Evolutionary conservation across 495 filamentous ascomycete species (phyloP).

Genomic region (Podospora fimiseda): DNA sequence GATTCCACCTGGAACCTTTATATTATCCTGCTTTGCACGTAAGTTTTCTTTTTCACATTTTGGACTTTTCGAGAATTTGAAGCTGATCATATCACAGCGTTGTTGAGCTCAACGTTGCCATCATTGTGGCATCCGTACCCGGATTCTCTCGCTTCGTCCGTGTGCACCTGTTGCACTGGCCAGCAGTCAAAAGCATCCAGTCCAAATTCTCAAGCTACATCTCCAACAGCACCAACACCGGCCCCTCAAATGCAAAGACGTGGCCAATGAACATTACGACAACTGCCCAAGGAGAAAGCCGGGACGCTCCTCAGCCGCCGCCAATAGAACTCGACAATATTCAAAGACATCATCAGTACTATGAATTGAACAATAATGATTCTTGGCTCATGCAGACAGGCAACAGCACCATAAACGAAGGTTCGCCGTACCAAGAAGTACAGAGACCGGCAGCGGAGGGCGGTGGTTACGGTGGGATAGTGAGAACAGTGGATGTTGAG

Average conservation of each 20-base stretch:
- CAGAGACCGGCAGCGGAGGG: too few species aligned
- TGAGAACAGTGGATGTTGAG: too few species aligned
- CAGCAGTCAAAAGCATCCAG: not conserved
- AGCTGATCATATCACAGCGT: not conserved
- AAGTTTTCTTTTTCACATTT: not conserved
- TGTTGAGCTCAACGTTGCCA: not conserved
- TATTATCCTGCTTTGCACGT: not conserved
- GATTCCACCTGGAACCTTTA: not conserved
- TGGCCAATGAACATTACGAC: not conserved
- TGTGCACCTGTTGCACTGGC: not conserved
- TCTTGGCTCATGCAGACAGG: not conserved
- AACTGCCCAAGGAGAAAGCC: not conserved
- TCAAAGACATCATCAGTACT: not conserved
- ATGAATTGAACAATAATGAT: not conserved
- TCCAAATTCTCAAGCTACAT: not conserved
- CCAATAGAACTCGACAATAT: not conserved
- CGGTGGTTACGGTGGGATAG: too few species aligned
- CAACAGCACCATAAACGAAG: not conserved
- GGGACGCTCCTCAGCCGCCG: not conserved
- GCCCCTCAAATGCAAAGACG: not conserved
- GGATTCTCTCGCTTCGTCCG: not conserved
- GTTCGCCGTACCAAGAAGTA: too few species aligned
- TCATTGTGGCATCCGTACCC: not conserved
- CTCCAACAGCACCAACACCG: not conserved
- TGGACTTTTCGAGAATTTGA: not conserved